Evolutionary conservation across 805 yeast species (phyloP).

Genomic region (Ogataea neopini): DNA sequence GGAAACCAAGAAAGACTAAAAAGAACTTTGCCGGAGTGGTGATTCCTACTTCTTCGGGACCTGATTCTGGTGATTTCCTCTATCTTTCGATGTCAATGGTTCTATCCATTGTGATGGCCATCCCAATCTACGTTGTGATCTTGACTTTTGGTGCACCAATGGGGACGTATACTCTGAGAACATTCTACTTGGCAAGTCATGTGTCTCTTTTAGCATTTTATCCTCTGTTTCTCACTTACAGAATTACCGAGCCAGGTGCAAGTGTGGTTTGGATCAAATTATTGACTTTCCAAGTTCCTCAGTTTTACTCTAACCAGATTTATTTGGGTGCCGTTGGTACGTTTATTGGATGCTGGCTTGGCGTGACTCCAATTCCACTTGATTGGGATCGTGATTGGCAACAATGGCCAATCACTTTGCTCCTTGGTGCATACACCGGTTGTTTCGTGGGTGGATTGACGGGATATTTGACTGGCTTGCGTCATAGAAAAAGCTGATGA

Average conservation of each 20-base stretch:
- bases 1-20: slow-evolving; percentile 23
- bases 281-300: slow-evolving; percentile 32
- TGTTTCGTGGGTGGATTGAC: slow-evolving; percentile 52
- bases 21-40: slow-evolving; percentile 6
- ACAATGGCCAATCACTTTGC: slow-evolving; percentile 87
- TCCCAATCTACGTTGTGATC: slow-evolving; percentile 42
- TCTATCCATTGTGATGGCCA: slow-evolving; percentile 37
- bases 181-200: slow-evolving; percentile 62
- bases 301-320: slow-evolving; percentile 33
- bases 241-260: slow-evolving; percentile 39
- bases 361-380: slow-evolving; percentile 89
- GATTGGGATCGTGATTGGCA: slow-evolving; percentile 99
- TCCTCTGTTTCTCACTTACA: slow-evolving; percentile 60
- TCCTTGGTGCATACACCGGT: slow-evolving; percentile 79
- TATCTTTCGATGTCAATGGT: slow-evolving; percentile 34
- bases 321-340: slow-evolving; percentile 44
- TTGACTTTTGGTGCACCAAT: slow-evolving; percentile 84
- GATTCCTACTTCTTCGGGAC: slow-evolving; percentile 6
- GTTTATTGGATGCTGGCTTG: slow-evolving; percentile 81
- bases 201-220: slow-evolving; percentile 58
- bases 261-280: slow-evolving; percentile 29
- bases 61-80: slow-evolving; percentile 22
- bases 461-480: slow-evolving; percentile 17
- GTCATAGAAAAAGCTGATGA: background rate
- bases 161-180: slow-evolving; percentile 49